A percentile compares a stretch with the other conserved stretches of the same genome.
phyloP scores from a whole-genome alignment of 169 alveolate species.

The Amoebophrya sp. region DNA sequence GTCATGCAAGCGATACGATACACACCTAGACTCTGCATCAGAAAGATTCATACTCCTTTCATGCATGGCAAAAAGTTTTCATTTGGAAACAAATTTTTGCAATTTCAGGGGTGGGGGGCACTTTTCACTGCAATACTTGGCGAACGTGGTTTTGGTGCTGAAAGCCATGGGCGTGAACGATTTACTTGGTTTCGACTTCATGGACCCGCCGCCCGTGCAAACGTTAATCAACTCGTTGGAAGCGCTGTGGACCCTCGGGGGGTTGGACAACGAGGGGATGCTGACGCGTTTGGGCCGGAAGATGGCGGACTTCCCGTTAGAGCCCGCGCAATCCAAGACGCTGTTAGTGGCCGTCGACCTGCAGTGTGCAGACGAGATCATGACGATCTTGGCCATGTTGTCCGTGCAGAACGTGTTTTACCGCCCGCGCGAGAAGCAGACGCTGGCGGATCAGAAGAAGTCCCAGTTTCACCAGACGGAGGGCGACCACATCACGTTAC shows the following conservation, averaged over 20 bases:
- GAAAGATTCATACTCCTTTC: too few species aligned
- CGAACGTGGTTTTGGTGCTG: constrained; percentile 93
- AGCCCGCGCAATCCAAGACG: constrained; percentile 61
- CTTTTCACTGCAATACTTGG: too few species aligned
- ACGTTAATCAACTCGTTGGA: constrained; percentile 96
- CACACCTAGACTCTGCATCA: too few species aligned
- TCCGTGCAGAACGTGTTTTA: constrained; percentile 93
- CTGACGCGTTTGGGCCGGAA: constrained; percentile 97
- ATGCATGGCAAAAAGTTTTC: too few species aligned
- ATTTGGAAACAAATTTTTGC: too few species aligned
- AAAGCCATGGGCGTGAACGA: constrained; percentile 99
- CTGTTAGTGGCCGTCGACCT: constrained; percentile 93
- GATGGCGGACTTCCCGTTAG: constrained; percentile 88
- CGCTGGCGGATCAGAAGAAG: constrained; percentile 89
- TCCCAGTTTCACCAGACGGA: constrained; percentile 89
- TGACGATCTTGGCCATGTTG: constrained; percentile 94
- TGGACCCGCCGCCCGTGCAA: constrained; percentile 98
- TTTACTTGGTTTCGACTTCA: constrained; percentile 93
- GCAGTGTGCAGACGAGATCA: constrained; percentile 93
- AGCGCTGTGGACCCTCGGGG: constrained; percentile 92
- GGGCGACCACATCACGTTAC: constrained; percentile 94
- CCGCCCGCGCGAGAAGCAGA: constrained; percentile 91
- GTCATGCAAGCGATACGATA: too few species aligned
- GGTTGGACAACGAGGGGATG: constrained; percentile 99
- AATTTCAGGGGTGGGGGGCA: too few species aligned